Base-by-base conservation (phyloP, 73 alveolate species). In the Tetrahymena malaccensis region DNA sequence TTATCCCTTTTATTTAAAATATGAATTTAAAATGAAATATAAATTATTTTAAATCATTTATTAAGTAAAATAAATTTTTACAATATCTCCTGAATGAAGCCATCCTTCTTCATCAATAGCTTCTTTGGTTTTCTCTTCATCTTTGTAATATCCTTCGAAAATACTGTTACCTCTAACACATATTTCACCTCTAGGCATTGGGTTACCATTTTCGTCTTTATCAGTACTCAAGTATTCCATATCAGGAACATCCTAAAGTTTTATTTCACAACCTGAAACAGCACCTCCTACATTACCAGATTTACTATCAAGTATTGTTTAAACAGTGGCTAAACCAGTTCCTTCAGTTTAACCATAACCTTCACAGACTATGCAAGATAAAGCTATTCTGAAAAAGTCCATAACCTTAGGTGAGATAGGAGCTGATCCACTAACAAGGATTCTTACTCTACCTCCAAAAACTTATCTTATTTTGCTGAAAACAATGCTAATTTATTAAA, bases 331-430 rank as follows among this genome's bases (percentile, higher is more conserved):
- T 38, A 98, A 98, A 25, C 98, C 99, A 43, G 99, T 96, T 33
- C 97, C 93, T 96, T 99, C 99, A 38, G 99, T 99, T 96, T 98
- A 98, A 0, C 99, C 99, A 94, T 98, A 99, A 31, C 99, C 99
- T 94, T 98, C 99, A 21, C 94, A 44, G 4, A 98, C 94, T 16
- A 98, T 98, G 89, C 97, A 95, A 96, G 98, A 96, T 50, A 97
- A 96, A 21, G 98, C 97, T 13, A 97, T 93, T 93, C 97, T 96
- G 43, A 99, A 84, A 96, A 98, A 98, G 85, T 96, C 98, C 43
- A 97, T 94, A 44, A 98, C 98, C 35, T 98, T 98, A 37, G 96
- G 96, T 25, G 98, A 94, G 19, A 99, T 98, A 10, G 99, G 99
- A 27, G 99, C 99, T 3, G 99, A 96, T 4, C 99, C 99, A 9